Conservation (phyloP, 345 rosid species). For the Euclidium syriacum region DNA sequence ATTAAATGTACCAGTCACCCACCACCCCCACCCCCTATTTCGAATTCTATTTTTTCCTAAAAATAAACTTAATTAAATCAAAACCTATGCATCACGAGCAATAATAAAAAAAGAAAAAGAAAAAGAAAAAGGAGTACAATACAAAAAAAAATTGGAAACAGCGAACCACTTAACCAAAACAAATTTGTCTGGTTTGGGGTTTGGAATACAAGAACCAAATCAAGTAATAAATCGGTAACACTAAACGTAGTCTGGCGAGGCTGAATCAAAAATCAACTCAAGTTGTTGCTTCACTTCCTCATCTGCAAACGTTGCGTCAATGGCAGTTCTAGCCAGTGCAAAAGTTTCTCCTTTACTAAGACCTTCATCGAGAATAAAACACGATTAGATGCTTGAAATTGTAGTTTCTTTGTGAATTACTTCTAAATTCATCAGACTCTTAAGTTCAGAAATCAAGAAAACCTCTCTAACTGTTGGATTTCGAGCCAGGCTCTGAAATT, state of each 20-base stretch:
- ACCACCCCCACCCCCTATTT: no score
- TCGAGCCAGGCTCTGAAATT: background rate
- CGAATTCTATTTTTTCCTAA: no score
- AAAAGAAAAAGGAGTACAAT: no score
- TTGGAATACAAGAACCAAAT: background rate
- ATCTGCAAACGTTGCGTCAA: constrained; percentile 65
- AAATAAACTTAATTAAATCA: no score
- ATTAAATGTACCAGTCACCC: no score
- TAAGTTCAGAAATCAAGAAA: background rate
- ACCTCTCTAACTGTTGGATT: constrained; percentile 1
- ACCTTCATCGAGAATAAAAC: constrained; percentile 34
- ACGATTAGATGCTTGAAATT: background rate
- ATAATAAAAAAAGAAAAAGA: no score
- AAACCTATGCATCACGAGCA: no score
- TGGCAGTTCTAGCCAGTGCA: constrained; percentile 53
- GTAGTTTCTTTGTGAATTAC: background rate
- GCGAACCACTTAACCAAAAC: background rate
- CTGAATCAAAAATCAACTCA: constrained; percentile 36
- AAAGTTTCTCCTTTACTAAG: constrained; percentile 60
- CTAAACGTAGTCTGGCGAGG: constrained; percentile 32
- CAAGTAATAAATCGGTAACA: background rate
- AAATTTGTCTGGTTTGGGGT: background rate
- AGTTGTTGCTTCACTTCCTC: constrained; percentile 57
- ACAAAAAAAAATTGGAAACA: no score
- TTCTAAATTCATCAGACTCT: background rate